A percentile compares a stretch with the other conserved stretches of the same genome.
These are phyloP conservation scores for Teratosphaeriaceae sp. DNA, from an alignment of 2,329 filamentous ascomycete genomes.

Conservation along the genomic window DNA sequence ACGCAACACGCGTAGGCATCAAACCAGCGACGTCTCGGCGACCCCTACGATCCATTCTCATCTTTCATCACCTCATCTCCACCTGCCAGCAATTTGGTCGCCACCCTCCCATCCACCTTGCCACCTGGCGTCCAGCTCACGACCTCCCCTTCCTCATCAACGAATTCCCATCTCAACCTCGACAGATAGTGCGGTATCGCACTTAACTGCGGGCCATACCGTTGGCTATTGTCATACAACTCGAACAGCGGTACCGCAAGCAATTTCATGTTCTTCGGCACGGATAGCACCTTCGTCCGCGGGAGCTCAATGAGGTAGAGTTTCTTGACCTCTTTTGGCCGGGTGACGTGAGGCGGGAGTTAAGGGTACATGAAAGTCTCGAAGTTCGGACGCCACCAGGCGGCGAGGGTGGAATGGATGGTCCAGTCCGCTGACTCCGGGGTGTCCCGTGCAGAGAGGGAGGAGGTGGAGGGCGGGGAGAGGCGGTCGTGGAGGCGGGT, in stretches of 20 bases:
- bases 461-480: conserved; percentile 73
- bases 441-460: conserved; percentile 66
- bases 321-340: conserved; percentile 99
- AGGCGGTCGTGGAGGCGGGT: conserved; percentile 83
- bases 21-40: no score
- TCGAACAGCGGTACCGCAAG: conserved; percentile 95
- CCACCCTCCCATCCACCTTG: conserved; percentile 23
- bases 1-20: no score
- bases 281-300: conserved; percentile 85
- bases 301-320: conserved; percentile 95
- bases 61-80: conserved; percentile 2
- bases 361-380: conserved; percentile 99
- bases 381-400: conserved; percentile 99
- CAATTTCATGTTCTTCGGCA: conserved; percentile 99
- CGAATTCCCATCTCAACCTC: conserved; percentile 94
- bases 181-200: conserved; percentile 94
- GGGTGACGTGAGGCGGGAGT: conserved; percentile 88
- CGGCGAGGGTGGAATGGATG: conserved; percentile 87
- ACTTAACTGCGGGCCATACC: conserved; percentile 92
- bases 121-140: conserved; percentile 41
- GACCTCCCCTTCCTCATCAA: conserved; percentile 85
- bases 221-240: conserved; percentile 91
- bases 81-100: conserved; percentile 27
- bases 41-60: background rate
- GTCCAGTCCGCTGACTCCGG: conserved; percentile 62